These are phyloP conservation scores for Lachnellula subtilissima DNA, from an alignment of 2,329 filamentous ascomycete species.

Conservation along the genomic window DNA sequence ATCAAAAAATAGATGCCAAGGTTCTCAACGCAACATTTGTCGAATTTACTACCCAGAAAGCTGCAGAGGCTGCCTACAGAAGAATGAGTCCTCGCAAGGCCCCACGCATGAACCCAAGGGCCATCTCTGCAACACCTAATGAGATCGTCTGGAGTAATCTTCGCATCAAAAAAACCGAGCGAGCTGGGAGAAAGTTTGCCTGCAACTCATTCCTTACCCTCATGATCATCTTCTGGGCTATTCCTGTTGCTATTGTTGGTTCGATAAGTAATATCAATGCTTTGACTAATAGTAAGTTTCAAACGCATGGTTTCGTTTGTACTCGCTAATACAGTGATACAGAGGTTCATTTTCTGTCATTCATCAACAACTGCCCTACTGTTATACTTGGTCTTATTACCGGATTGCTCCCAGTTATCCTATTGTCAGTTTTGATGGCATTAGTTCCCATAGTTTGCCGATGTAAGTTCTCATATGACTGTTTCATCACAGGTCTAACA, in stretches of 20 bases:
- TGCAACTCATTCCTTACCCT: slow-evolving; percentile 65
- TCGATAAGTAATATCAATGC: slow-evolving; percentile 78
- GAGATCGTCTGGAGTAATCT: slow-evolving; percentile 89
- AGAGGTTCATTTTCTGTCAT: slow-evolving; percentile 62
- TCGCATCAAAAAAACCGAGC: slow-evolving; percentile 77
- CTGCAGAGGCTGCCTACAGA: slow-evolving; percentile 81
- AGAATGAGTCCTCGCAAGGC: slow-evolving; percentile 77
- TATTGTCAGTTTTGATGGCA: slow-evolving; percentile 78
- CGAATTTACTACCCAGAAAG: slow-evolving; percentile 76
- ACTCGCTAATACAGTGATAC: slow-evolving; percentile 3
- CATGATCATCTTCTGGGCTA: slow-evolving; percentile 81
- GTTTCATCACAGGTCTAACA: slow-evolving; percentile 1
- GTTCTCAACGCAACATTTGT: slow-evolving; percentile 69
- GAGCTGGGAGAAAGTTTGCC: slow-evolving; percentile 62
- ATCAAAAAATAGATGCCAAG: slow-evolving; percentile 58
- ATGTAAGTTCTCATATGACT: slow-evolving; percentile 41
- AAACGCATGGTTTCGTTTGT: not conserved
- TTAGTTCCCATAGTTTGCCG: slow-evolving; percentile 78
- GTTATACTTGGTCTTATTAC: slow-evolving; percentile 74
- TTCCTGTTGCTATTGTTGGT: slow-evolving; percentile 73
- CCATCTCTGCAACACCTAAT: slow-evolving; percentile 71
- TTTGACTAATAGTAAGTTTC: slow-evolving; percentile 44
- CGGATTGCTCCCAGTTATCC: slow-evolving; percentile 73
- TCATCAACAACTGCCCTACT: slow-evolving; percentile 65
- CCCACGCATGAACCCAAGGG: slow-evolving; percentile 74